Conservation (phyloP, 2,329 filamentous ascomycete genomes). For the Diplodia corticola region DNA sequence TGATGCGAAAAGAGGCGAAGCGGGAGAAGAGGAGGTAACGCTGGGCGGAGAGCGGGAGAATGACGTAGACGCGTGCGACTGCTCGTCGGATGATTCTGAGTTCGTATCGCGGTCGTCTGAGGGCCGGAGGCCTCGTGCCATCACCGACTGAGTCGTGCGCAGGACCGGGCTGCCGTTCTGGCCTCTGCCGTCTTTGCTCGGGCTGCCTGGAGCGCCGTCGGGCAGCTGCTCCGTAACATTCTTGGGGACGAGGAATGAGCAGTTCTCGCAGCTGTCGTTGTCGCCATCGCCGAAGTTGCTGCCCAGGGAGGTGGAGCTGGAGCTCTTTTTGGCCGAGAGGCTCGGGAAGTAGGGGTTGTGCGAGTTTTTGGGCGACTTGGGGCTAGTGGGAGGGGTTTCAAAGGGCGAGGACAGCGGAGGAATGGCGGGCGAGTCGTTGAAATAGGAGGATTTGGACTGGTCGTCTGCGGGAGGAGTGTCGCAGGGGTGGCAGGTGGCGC, state of each 20-base stretch:
- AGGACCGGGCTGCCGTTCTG: slow-evolving; percentile 56
- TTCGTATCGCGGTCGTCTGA: slow-evolving; percentile 24
- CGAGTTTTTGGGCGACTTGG: slow-evolving; percentile 35
- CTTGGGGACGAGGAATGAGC: slow-evolving; percentile 56
- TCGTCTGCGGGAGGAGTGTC: slow-evolving; percentile 45
- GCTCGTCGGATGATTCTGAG: slow-evolving; percentile 38
- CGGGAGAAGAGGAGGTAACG: slow-evolving; percentile 38
- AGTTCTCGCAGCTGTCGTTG: slow-evolving; percentile 58
- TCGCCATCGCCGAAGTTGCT: slow-evolving; percentile 44
- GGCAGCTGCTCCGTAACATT: slow-evolving; percentile 56
- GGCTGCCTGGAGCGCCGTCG: slow-evolving; percentile 53
- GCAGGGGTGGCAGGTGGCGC: slow-evolving; percentile 54
- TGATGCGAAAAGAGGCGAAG: slow-evolving; percentile 47
- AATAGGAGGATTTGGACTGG: slow-evolving; percentile 35
- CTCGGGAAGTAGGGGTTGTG: slow-evolving; percentile 54
- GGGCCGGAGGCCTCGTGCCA: slow-evolving; percentile 46
- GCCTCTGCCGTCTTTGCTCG: slow-evolving; percentile 50
- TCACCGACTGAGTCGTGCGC: slow-evolving; percentile 55
- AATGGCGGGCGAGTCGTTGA: slow-evolving; percentile 33
- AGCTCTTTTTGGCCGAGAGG: slow-evolving; percentile 27
- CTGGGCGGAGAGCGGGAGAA: slow-evolving; percentile 29
- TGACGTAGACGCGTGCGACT: slow-evolving; percentile 40
- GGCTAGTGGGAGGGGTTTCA: slow-evolving; percentile 45
- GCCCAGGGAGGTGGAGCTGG: slow-evolving; percentile 33
- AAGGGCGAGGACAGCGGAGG: slow-evolving; percentile 40